Conservation (phyloP, 805 yeast species). For the Kluyveromyces starmeri region DNA sequence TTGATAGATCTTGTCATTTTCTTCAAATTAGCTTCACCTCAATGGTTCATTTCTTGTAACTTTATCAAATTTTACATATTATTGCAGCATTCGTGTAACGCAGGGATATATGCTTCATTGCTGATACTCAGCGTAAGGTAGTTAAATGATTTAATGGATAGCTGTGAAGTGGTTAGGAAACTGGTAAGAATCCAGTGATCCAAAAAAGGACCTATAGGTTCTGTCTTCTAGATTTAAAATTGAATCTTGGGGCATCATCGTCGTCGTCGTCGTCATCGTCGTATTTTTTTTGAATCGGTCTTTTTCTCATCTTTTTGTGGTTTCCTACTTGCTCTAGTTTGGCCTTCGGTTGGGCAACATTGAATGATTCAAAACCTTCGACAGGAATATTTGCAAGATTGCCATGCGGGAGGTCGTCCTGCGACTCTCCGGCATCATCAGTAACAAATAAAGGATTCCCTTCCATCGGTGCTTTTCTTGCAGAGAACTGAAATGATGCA, state of each 20-base stretch:
- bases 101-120: too few relatives aligned
- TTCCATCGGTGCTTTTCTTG: not conserved
- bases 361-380: not conserved
- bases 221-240: constrained; percentile 21
- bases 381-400: not conserved
- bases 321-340: not conserved
- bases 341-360: too few relatives aligned
- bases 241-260: constrained; percentile 31
- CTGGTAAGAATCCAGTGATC: not conserved
- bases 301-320: not conserved
- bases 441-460: not conserved
- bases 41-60: too few relatives aligned
- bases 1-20: too few relatives aligned
- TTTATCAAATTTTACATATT: too few relatives aligned
- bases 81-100: too few relatives aligned
- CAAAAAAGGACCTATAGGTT: not conserved
- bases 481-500: not conserved
- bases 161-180: too few relatives aligned
- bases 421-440: constrained; percentile 1
- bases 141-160: too few relatives aligned
- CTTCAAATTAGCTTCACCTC: too few relatives aligned
- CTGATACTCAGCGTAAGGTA: too few relatives aligned
- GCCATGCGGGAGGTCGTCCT: too few relatives aligned
- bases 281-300: not conserved
- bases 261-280: constrained; percentile 16